Base-by-base conservation (phyloP, 1,284 basidiomycete genomes). In the Pseudozyma sp. region DNA sequence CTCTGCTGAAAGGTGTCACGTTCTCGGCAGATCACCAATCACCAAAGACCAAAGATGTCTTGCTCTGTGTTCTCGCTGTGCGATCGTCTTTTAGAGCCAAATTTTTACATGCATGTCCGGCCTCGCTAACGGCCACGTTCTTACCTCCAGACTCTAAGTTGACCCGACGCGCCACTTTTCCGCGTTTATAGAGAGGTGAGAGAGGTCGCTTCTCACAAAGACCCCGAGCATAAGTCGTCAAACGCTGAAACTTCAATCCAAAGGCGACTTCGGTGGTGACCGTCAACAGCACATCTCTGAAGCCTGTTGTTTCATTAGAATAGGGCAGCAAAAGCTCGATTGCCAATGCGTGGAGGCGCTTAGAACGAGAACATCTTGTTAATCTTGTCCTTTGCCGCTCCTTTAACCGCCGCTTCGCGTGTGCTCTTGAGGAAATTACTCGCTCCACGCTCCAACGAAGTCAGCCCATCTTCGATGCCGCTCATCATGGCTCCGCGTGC, bases 341-440 rank as follows among this genome's bases (percentile, higher is more conserved):
- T 51, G 49, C 49, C 35, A 35, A 18, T 34, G 47, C 47, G 31
- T 16, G 14, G 13, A 35, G 31, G 45, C 10, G 31, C 9, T 34
- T 52, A 76, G 18, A 66, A 31, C 25, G 25, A 72, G 55, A 77
- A 68, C 49, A 74, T 62, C 49, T 71, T 68, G 59, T 76, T 68
- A 39, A 81, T 14, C 59, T 80, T 79, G 43, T 77, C 77, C 55
- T 74, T 74, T 38, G 78, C 79, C 1, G 78, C 78, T 9, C 73
- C 65, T 45, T 80, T 78, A 60, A 81, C 66, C 3, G 79, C 79
- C 12, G 73, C 67, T 56, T 81, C 76, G 38, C 78, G 67, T 31
- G 78, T 80, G 59, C 72, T 80, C 54, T 78, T 79, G 42, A 78
- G 48, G 50, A 81, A 80, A 62, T 77, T 62, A 56, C 69, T 76